Conservation (phyloP, 768 basidiomycete genomes). For the Tricholoma hemisulphureum region DNA sequence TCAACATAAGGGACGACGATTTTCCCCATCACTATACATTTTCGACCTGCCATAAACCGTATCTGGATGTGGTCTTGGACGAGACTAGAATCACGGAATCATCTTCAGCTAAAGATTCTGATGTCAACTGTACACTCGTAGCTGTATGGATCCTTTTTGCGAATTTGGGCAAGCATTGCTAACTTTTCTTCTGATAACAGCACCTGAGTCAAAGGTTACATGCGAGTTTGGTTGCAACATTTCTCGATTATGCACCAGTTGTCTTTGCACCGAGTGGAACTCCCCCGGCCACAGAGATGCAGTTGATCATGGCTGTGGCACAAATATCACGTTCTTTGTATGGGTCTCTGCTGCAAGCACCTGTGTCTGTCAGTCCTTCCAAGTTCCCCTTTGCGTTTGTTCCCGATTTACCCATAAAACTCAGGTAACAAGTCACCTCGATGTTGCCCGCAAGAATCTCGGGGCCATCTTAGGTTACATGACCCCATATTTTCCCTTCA, state of each 20-base stretch:
- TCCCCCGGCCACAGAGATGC: conserved; percentile 59
- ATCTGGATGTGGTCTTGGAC: conserved; percentile 8
- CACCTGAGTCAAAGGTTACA: conserved; percentile 74
- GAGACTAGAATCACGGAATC: conserved; percentile 4
- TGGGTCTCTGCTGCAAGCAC: conserved; percentile 47
- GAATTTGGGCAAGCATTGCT: background rate
- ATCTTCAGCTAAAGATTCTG: conserved; percentile 1
- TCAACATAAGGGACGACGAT: conserved; percentile 34
- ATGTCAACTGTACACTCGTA: conserved; percentile 7
- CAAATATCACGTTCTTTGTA: conserved; percentile 64
- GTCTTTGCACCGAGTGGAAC: conserved; percentile 71
- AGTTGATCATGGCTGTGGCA: conserved; percentile 55
- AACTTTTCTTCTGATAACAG: conserved; percentile 32
- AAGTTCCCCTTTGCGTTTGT: background rate
- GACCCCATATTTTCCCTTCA: conserved; percentile 83
- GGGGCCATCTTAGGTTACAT: conserved; percentile 67
- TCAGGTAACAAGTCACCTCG: conserved; percentile 22
- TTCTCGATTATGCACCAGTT: conserved; percentile 82
- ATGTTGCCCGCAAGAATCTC: conserved; percentile 45
- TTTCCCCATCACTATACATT: conserved; percentile 27
- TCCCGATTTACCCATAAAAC: conserved; percentile 12
- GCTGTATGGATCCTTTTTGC: background rate
- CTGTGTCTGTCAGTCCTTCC: conserved; percentile 33
- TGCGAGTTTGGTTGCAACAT: conserved; percentile 75
- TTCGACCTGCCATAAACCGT: conserved; percentile 3